Evolutionary conservation across 345 rosid species (phyloP).

Genomic region (Arabidopsis suecica): DNA sequence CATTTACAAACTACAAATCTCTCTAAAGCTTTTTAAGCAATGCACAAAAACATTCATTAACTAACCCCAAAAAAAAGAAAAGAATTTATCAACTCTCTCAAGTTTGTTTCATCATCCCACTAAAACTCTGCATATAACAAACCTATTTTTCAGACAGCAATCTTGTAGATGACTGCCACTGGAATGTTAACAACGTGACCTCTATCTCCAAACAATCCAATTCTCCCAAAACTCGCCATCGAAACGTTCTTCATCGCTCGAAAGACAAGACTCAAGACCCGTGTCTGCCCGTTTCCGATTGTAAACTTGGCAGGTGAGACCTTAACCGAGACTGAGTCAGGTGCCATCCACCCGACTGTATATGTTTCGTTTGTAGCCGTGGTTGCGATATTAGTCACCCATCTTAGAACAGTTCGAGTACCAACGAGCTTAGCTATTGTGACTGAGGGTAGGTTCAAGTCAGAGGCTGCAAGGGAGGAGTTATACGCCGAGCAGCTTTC

Average conservation of each 20-base stretch:
- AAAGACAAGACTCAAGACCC: slow-evolving; percentile 56
- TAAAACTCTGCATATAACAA: slow-evolving; percentile 19
- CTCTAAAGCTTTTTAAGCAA: slow-evolving; percentile 30
- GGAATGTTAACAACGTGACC: slow-evolving; percentile 88
- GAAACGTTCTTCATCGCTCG: slow-evolving; percentile 56
- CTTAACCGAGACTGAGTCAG: slow-evolving; percentile 68
- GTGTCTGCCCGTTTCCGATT: slow-evolving; percentile 56
- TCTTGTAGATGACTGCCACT: slow-evolving; percentile 61
- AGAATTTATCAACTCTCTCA: slow-evolving; percentile 25
- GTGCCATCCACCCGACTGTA: slow-evolving; percentile 76
- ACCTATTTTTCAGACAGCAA: slow-evolving; percentile 36
- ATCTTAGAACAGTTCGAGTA: slow-evolving; percentile 58
- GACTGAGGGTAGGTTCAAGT: slow-evolving; percentile 92
- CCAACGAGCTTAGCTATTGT: slow-evolving; percentile 68
- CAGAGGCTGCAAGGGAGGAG: slow-evolving; percentile 53
- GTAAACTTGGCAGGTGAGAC: slow-evolving; percentile 72
- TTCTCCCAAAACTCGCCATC: slow-evolving; percentile 73
- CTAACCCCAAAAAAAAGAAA: slow-evolving; percentile 8
- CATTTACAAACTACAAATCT: slow-evolving; percentile 40
- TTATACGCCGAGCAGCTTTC: slow-evolving; percentile 65
- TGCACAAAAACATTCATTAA: slow-evolving; percentile 23
- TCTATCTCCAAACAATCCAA: slow-evolving; percentile 71
- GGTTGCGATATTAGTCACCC: slow-evolving; percentile 63
- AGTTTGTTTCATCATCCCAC: slow-evolving; percentile 39
- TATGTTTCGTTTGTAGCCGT: slow-evolving; percentile 56